Percentiles rank a stretch among this genome's conserved stretches.
Conservation (phyloP, 345 rosid genomes). For the Populus deltoides region DNA sequence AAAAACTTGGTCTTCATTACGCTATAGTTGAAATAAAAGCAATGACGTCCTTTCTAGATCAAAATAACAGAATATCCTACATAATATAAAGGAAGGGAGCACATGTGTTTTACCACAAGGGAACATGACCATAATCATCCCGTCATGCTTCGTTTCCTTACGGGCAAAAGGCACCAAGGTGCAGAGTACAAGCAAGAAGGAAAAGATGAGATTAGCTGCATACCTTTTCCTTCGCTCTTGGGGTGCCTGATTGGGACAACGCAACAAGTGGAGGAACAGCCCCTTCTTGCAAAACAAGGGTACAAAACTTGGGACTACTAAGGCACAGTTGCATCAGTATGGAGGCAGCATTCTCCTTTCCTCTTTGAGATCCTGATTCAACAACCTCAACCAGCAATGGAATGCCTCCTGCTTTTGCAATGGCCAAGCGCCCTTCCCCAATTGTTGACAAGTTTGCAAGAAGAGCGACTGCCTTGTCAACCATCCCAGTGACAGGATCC, state of each 20-base stretch:
- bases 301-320: constrained; percentile 74
- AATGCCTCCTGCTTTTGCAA: constrained; percentile 73
- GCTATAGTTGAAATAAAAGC: neutral
- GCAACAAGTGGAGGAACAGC: constrained; percentile 95
- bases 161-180: neutral
- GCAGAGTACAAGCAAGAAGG: neutral
- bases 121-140: neutral
- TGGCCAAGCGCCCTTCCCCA: constrained; percentile 72
- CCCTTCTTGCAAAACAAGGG: constrained; percentile 90
- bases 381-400: constrained; percentile 70
- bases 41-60: neutral
- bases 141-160: neutral
- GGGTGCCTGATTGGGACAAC: constrained; percentile 87
- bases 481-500: constrained; percentile 72
- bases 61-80: no score
- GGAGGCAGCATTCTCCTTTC: constrained; percentile 89
- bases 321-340: constrained; percentile 79
- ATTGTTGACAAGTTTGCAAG: constrained; percentile 79
- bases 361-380: constrained; percentile 84
- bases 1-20: neutral
- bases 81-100: no score
- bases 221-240: constrained; percentile 97
- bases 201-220: neutral
- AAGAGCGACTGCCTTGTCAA: constrained; percentile 88
- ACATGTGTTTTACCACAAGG: neutral